A percentile compares a stretch with the other conserved stretches of the same genome.
phyloP scores from a whole-genome alignment of 805 yeast species.

The Metschnikowia lunata region DNA sequence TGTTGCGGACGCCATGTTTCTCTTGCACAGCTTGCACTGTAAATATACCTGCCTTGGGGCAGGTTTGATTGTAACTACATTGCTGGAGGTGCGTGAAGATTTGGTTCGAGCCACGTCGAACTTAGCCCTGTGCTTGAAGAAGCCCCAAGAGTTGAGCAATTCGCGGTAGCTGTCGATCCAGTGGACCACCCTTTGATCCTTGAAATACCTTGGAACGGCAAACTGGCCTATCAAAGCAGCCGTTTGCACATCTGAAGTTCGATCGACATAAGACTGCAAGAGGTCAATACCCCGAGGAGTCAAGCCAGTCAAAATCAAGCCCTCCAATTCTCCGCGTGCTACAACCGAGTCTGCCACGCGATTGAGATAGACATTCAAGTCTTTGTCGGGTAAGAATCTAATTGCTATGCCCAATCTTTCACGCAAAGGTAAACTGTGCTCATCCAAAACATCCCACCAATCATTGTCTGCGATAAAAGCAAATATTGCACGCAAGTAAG shows the following conservation, averaged over 20 bases:
- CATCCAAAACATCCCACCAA: constrained; percentile 95
- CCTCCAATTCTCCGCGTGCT: constrained; percentile 81
- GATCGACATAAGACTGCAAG: constrained; percentile 79
- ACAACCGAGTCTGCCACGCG: constrained; percentile 69
- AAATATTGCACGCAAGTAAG: constrained; percentile 86
- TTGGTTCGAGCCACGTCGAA: constrained; percentile 78
- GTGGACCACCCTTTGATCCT: constrained; percentile 63
- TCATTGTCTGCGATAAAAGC: constrained; percentile 91
- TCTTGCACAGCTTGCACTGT: constrained; percentile 80
- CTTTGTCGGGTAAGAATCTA: constrained; percentile 76
- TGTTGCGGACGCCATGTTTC: constrained; percentile 48
- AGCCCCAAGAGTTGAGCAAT: constrained; percentile 17
- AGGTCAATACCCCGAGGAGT: constrained; percentile 80
- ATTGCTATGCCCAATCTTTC: constrained; percentile 90
- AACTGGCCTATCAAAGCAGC: constrained; percentile 77
- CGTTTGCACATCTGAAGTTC: constrained; percentile 88
- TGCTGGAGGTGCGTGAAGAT: constrained; percentile 51
- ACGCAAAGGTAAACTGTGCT: constrained; percentile 77
- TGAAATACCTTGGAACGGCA: constrained; percentile 81
- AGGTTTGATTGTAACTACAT: constrained; percentile 43
- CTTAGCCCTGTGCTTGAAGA: constrained; percentile 44
- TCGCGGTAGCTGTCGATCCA: constrained; percentile 55
- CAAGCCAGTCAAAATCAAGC: constrained; percentile 85
- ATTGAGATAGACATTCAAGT: constrained; percentile 65
- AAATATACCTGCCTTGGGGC: constrained; percentile 72